A percentile compares a stretch with the other conserved stretches of the same genome.
phyloP scores from a whole-genome alignment of 306 rosid species.

The Crataegus laevigata region DNA sequence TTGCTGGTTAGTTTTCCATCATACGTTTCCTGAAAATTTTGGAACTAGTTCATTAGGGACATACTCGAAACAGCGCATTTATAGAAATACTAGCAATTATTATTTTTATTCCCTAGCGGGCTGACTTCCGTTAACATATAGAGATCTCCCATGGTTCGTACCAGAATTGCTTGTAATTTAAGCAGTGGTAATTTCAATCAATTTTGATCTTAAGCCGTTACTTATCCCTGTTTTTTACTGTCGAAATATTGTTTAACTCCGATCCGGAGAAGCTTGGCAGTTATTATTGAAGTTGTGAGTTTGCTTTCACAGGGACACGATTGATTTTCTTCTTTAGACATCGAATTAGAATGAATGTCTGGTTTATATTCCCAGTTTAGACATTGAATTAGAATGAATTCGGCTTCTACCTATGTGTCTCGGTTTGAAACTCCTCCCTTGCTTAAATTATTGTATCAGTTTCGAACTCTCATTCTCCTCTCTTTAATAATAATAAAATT shows the following conservation, averaged over 20 bases:
- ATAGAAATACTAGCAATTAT: conserved; percentile 13
- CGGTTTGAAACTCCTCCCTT: too few relatives aligned
- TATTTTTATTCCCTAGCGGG: not conserved
- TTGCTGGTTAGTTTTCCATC: not conserved
- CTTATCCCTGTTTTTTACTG: not conserved
- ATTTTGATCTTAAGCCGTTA: not conserved
- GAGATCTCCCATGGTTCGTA: not conserved
- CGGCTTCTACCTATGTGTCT: too few relatives aligned
- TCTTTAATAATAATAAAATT: too few relatives aligned
- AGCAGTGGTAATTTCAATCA: not conserved
- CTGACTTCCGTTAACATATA: not conserved
- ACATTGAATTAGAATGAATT: too few relatives aligned
- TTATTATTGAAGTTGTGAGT: not conserved
- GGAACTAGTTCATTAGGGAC: conserved; percentile 11
- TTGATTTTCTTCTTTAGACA: not conserved
- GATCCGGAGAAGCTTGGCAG: not conserved
- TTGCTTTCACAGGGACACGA: not conserved
- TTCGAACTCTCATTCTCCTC: too few relatives aligned
- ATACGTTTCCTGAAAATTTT: not conserved
- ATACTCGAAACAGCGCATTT: conserved; percentile 17
- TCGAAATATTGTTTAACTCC: not conserved
- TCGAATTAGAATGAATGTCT: not conserved
- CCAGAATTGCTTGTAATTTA: not conserved
- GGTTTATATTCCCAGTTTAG: not conserved
- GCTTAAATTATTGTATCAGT: too few relatives aligned